A percentile compares a stretch with the other conserved stretches of the same genome.
These are phyloP conservation scores for Acorus gramineus DNA, from an alignment of 106 monocot species.

Conservation along the genomic window DNA sequence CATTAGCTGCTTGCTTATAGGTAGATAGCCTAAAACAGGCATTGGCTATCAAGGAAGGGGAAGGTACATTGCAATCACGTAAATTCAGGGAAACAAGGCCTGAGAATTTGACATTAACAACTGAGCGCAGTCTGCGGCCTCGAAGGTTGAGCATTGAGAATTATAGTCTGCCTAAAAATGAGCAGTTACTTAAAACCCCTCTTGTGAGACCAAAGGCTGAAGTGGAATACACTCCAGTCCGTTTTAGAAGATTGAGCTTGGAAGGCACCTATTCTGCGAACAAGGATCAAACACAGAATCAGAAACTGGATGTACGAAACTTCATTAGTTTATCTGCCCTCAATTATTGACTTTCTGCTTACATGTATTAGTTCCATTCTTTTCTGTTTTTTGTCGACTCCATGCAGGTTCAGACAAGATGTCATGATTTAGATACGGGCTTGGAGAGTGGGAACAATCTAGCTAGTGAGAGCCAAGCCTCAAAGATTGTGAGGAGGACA, in stretches of 20 bases:
- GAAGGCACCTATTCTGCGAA: constrained; percentile 10
- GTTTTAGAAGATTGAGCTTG: constrained; percentile 11
- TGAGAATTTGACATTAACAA: constrained; percentile 12
- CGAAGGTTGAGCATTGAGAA: constrained; percentile 45
- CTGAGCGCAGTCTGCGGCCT: constrained; percentile 24
- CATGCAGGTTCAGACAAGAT: too few relatives aligned
- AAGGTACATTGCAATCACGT: constrained; percentile 13
- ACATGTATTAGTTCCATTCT: too few relatives aligned
- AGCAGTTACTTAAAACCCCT: constrained; percentile 24
- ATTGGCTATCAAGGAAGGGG: constrained; percentile 31
- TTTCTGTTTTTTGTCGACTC: too few relatives aligned
- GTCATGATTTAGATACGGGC: background rate
- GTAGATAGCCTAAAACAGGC: constrained; percentile 51
- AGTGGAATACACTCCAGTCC: constrained; percentile 4
- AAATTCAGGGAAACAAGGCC: constrained; percentile 35
- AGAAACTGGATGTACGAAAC: constrained; percentile 1
- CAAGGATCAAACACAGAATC: background rate
- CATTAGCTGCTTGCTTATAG: constrained; percentile 20
- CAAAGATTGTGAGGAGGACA: background rate
- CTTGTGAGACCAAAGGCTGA: constrained; percentile 16
- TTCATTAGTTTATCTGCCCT: too few relatives aligned
- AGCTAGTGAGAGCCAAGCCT: background rate
- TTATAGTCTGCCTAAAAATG: constrained; percentile 8
- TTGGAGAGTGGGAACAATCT: constrained; percentile 2
- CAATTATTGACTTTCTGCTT: too few relatives aligned